Evolutionary conservation across 2,329 filamentous ascomycete species (phyloP).

Genomic region (Aspergillus fumigatus): DNA sequence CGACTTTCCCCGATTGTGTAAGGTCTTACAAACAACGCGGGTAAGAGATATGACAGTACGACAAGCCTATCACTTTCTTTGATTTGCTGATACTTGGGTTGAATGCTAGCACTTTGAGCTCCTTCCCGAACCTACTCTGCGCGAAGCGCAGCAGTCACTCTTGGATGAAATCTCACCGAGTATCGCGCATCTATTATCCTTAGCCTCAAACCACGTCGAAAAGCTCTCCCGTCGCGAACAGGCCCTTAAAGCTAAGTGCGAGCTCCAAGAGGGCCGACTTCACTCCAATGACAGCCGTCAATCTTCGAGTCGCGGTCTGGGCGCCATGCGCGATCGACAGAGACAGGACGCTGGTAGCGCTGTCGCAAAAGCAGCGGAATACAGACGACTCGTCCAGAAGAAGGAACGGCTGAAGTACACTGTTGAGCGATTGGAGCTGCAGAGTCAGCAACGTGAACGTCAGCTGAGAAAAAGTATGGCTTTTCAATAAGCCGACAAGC

Average conservation of each 20-base stretch:
- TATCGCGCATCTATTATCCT: conserved; percentile 70
- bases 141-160: conserved; percentile 75
- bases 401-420: conserved; percentile 83
- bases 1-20: conserved; percentile 59
- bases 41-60: conserved; percentile 37
- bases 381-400: conserved; percentile 69
- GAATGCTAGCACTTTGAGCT: conserved; percentile 77
- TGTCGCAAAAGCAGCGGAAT: conserved; percentile 50
- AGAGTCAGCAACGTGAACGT: conserved; percentile 72
- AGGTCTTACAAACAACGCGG: conserved; percentile 59
- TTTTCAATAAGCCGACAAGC: conserved; percentile 32
- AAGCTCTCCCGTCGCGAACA: conserved; percentile 79
- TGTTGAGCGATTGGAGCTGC: conserved; percentile 77
- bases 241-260: conserved; percentile 73
- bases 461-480: conserved; percentile 71
- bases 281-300: conserved; percentile 37
- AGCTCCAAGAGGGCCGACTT: conserved; percentile 73
- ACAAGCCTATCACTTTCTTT: background rate
- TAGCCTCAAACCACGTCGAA: conserved; percentile 78
- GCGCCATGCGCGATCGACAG: conserved; percentile 19
- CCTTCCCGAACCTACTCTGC: conserved; percentile 77
- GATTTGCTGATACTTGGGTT: background rate
- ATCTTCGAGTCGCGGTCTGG: conserved; percentile 16
- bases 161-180: conserved; percentile 88
- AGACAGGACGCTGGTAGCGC: conserved; percentile 21